Percentiles rank a stretch among this genome's conserved stretches.
Conservation (phyloP, 257 asterid genomes). For the Capsicum rhomboideum region DNA sequence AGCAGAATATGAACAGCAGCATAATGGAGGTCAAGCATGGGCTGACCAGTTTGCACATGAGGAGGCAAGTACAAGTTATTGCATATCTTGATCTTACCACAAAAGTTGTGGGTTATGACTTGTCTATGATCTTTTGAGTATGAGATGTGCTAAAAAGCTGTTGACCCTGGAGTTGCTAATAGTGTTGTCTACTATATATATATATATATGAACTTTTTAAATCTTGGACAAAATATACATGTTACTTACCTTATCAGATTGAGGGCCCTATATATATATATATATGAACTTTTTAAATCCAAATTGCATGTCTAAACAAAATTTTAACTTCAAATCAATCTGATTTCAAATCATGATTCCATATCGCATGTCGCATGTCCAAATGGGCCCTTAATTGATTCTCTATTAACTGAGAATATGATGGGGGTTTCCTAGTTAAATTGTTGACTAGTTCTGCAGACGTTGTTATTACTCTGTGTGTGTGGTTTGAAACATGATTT, state of each 20-base stretch:
- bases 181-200: neutral
- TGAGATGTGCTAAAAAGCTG: neutral
- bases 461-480: neutral
- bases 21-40: slow-evolving; percentile 80
- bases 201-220: no score
- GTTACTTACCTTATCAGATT: no score
- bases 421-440: neutral
- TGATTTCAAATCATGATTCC: no score
- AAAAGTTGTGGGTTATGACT: neutral
- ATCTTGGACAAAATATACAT: no score
- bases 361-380: no score
- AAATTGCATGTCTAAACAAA: no score
- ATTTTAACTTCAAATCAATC: no score
- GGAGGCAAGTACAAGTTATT: slow-evolving; percentile 48
- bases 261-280: neutral
- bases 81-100: neutral
- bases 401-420: no score
- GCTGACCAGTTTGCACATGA: slow-evolving; percentile 78
- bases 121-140: neutral
- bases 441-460: neutral
- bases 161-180: neutral
- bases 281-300: no score
- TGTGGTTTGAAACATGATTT: neutral
- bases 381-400: no score
- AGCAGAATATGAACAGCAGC: slow-evolving; percentile 75